Evolutionary conservation across 2,329 filamentous ascomycete species (phyloP).

Genomic region (Lachnellula subtilissima): DNA sequence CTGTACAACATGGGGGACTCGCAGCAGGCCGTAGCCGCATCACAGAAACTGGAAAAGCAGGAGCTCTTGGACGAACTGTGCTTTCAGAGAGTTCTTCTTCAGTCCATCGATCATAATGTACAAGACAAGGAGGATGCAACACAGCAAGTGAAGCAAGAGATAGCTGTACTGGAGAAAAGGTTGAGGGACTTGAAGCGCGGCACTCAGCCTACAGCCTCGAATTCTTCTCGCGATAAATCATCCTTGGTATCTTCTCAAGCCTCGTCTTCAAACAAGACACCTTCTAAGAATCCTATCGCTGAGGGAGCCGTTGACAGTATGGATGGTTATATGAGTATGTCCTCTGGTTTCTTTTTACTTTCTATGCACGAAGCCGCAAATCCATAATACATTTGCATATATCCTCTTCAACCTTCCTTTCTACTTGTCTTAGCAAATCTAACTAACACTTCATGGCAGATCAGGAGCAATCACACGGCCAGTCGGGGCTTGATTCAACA

Average conservation of each 20-base stretch:
- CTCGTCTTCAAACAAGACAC: not conserved
- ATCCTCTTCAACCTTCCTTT: not conserved
- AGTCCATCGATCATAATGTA: conserved; percentile 35
- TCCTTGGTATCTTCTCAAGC: not conserved
- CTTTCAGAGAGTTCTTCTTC: conserved; percentile 40
- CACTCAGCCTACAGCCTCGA: conserved; percentile 6
- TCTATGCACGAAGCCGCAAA: not conserved
- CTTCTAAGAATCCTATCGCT: not conserved
- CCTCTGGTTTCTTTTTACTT: not conserved
- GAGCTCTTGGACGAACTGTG: conserved; percentile 39
- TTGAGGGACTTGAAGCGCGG: conserved; percentile 11
- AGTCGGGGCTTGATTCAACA: conserved; percentile 13
- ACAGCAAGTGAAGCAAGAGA: conserved; percentile 23
- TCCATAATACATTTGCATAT: not conserved
- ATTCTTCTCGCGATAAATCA: not conserved
- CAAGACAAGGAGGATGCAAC: conserved; percentile 25
- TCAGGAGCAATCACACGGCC: not conserved
- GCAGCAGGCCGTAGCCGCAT: not conserved
- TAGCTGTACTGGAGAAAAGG: conserved; percentile 32
- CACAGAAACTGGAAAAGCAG: conserved; percentile 14
- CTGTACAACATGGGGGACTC: conserved; percentile 14
- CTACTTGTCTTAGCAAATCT: not conserved
- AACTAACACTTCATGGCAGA: conserved; percentile 13
- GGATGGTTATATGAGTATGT: not conserved
- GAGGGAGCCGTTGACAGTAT: not conserved